phyloP scores from a whole-genome alignment of 306 rosid species.

The Glycine soja region DNA sequence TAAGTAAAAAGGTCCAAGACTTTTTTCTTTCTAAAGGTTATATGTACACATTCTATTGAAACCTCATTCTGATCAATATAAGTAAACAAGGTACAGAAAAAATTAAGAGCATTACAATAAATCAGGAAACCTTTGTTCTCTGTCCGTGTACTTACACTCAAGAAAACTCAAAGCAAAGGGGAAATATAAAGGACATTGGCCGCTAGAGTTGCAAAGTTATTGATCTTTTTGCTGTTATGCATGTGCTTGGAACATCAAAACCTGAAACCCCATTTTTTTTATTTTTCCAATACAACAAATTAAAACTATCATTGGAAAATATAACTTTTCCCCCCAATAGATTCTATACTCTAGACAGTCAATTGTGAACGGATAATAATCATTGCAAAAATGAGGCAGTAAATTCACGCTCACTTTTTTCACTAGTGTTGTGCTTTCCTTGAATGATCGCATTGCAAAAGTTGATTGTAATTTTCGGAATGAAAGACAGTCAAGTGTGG shows the following conservation, averaged over 20 bases:
- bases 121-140: neutral
- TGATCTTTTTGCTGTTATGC: constrained; percentile 17
- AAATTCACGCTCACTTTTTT: constrained; percentile 60
- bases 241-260: constrained; percentile 30
- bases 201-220: constrained; percentile 16
- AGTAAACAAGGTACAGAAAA: neutral
- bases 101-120: constrained; percentile 20
- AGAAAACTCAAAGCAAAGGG: constrained; percentile 4
- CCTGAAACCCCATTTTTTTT: neutral
- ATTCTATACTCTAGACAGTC: constrained; percentile 48
- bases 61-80: constrained; percentile 18
- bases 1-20: constrained; percentile 49
- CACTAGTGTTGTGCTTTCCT: constrained; percentile 1
- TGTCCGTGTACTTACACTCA: constrained; percentile 21
- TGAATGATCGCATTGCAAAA: constrained; percentile 17
- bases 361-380: constrained; percentile 53
- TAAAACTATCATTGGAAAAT: constrained; percentile 26
- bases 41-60: constrained; percentile 21
- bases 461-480: neutral
- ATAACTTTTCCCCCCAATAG: constrained; percentile 36
- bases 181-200: neutral
- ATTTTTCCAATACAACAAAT: constrained; percentile 2
- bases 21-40: constrained; percentile 45
- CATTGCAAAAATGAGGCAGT: constrained; percentile 60
- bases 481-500: constrained; percentile 9